Percentiles rank a stretch among this genome's conserved stretches.
Evolutionary conservation across 257 asterid species (phyloP).

Genomic region (Solanum sejunctum): DNA sequence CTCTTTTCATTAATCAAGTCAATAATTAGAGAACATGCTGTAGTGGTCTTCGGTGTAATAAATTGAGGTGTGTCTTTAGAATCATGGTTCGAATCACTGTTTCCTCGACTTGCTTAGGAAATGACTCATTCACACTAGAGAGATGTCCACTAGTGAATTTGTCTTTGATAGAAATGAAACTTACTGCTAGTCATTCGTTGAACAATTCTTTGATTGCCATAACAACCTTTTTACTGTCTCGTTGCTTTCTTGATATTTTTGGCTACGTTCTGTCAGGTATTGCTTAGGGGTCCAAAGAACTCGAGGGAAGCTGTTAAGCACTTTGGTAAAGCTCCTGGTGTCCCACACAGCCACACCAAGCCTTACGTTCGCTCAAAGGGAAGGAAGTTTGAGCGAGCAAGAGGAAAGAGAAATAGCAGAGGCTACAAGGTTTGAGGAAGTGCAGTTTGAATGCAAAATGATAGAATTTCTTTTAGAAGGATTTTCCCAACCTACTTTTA

Average conservation of each 20-base stretch:
- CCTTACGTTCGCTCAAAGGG: constrained; percentile 90
- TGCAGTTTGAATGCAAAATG: constrained; percentile 1
- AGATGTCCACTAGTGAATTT: background rate
- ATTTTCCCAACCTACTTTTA: background rate
- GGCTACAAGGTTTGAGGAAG: constrained; percentile 56
- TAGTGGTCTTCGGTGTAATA: background rate
- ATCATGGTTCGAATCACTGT: background rate
- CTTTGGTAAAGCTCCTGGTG: constrained; percentile 97
- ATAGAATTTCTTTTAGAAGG: constrained; percentile 1
- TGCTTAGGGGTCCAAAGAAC: constrained; percentile 68
- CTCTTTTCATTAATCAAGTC: background rate
- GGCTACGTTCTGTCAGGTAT: constrained; percentile 31
- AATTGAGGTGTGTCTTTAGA: background rate
- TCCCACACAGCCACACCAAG: constrained; percentile 90
- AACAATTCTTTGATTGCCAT: background rate
- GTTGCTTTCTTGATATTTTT: background rate
- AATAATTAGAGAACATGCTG: background rate
- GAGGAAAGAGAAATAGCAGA: constrained; percentile 73
- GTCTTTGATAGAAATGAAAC: background rate
- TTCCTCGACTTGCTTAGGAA: background rate
- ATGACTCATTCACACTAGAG: background rate
- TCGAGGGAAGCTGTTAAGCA: constrained; percentile 88
- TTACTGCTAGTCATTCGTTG: background rate
- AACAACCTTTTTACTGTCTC: background rate
- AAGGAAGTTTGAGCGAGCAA: constrained; percentile 78